Evolutionary conservation across 2,329 filamentous ascomycete genomes (phyloP).

Genomic region (Alternaria arborescens): DNA sequence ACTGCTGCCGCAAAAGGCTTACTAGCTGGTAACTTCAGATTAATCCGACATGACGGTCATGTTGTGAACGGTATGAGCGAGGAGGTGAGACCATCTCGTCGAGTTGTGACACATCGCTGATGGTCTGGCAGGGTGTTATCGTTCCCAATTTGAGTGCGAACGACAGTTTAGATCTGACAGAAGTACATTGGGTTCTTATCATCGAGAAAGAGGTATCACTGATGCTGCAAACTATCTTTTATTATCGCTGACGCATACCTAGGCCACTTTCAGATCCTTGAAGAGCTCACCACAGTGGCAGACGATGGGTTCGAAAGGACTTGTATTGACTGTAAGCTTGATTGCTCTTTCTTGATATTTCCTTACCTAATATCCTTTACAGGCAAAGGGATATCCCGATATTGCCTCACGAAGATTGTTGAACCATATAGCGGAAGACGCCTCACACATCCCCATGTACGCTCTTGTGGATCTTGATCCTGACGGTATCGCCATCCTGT

Average conservation of each 20-base stretch:
- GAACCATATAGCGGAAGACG: conserved; percentile 51
- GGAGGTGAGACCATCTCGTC: conserved; percentile 43
- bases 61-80: conserved; percentile 52
- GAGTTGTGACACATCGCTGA: neutral
- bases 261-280: conserved; percentile 80
- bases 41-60: conserved; percentile 59
- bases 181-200: conserved; percentile 71
- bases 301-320: conserved; percentile 61
- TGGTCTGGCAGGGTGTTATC: conserved; percentile 64
- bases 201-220: conserved; percentile 77
- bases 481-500: conserved; percentile 76
- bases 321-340: conserved; percentile 70
- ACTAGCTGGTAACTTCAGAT: conserved; percentile 65
- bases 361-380: conserved; percentile 20
- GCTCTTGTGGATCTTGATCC: conserved; percentile 79
- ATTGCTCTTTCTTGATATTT: neutral
- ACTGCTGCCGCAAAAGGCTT: conserved; percentile 78
- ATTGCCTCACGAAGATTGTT: conserved; percentile 74
- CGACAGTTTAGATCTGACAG: conserved; percentile 59
- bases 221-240: neutral
- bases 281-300: conserved; percentile 65
- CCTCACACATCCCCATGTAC: conserved; percentile 61
- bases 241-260: conserved; percentile 23
- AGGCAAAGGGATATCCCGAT: conserved; percentile 87
- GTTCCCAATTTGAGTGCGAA: conserved; percentile 66